phyloP scores from a whole-genome alignment of 116 monocot species.

The Papilionanthe hybrid region DNA sequence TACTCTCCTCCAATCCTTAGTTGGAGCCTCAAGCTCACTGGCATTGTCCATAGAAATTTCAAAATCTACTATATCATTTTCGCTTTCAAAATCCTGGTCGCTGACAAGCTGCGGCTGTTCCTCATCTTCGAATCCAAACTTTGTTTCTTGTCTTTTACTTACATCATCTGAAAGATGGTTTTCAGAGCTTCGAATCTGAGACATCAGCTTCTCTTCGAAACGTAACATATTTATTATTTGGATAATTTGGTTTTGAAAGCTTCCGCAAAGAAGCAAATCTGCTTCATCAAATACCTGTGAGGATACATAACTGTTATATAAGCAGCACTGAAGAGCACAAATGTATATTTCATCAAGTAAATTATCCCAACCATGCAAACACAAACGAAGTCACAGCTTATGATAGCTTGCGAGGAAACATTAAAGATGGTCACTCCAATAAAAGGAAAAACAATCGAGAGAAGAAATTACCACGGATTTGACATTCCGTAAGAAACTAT shows the following conservation, averaged over 20 bases:
- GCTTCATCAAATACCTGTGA: slow-evolving; percentile 98
- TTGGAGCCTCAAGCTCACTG: slow-evolving; percentile 6
- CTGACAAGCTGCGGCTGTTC: slow-evolving; percentile 1
- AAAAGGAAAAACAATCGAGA: neutral
- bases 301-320: neutral
- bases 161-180: slow-evolving; percentile 11
- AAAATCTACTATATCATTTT: slow-evolving; percentile 2
- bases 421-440: too few relatives aligned
- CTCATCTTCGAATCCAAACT: slow-evolving; percentile 20
- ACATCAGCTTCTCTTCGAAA: slow-evolving; percentile 85
- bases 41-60: slow-evolving; percentile 12
- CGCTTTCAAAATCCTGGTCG: slow-evolving; percentile 24
- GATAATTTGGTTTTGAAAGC: slow-evolving; percentile 87
- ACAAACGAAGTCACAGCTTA: neutral
- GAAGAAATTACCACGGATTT: slow-evolving; percentile 71
- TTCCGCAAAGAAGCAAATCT: slow-evolving; percentile 98
- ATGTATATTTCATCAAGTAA: neutral
- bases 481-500: slow-evolving; percentile 57
- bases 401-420: too few relatives aligned
- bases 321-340: neutral
- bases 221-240: slow-evolving; percentile 91
- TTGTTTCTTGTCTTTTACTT: slow-evolving; percentile 4
- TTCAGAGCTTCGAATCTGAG: slow-evolving; percentile 31
- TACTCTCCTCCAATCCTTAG: slow-evolving; percentile 71
- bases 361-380: neutral